Evolutionary conservation across 352 stramenopile species (phyloP), one percentile per base, ranked within the genome.

Genomic region (Pythium rishiriense): DNA sequence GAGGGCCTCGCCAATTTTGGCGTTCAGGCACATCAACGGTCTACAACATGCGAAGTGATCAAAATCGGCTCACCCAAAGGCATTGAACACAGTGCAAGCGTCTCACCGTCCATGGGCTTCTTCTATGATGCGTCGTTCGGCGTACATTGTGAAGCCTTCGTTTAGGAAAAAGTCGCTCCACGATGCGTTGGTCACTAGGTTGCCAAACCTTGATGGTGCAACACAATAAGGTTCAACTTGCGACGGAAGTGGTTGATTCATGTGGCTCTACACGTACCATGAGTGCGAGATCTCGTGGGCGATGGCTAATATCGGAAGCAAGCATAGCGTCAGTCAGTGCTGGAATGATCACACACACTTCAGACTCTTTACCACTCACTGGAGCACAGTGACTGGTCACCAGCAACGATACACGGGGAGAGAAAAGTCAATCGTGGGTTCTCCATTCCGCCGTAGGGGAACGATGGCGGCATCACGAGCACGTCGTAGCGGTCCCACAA

Each of bases 391-490:
- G 86, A 95, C 43, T 88, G 81, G 28, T 95, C 86, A 1, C 87
- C 85, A n/a, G 78, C 78, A 62, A 95, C 74, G 19, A 88, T 80
- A 21, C 76, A 88, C 35, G 84, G 87, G 25, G 87, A 93, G 52
- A 91, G 71, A 51, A 91, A 98, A 11, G 91, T 97, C 37, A 97
- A 77, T 29, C 88, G 82, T 10, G 92, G 92, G 74, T 98, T 98
- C 73, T 99, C 97, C 97, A 99, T 99, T n/a, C 97, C 97, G 35
- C 97, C 97, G 73, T 99, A 99, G 0, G 88, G 87, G 60, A 97
- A 97, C n/a, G 81, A 94, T 8, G 85, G 85, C 11, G 87, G 87
- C 85, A 96, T 91, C 35, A 91, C 77, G 42, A 96, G 57, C 52
- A 96, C 60, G 58, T 94, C 87, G 63, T 96, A 96, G 10, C 76